Conservation (phyloP, 129 eudicot species). For the Pulicaria dysenterica region DNA sequence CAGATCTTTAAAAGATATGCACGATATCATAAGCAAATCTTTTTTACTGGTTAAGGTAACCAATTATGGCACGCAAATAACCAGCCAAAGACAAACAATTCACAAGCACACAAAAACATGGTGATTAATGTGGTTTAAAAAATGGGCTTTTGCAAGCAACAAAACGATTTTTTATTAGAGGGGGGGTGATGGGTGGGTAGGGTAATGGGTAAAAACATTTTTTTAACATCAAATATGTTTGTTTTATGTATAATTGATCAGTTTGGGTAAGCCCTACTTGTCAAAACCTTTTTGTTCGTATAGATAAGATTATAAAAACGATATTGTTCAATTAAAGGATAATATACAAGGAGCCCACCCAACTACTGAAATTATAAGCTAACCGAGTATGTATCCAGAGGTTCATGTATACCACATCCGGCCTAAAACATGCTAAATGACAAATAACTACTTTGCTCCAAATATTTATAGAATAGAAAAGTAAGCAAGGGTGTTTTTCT, state of each 20-base stretch:
- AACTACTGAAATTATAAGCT: no score
- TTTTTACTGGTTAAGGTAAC: conserved; percentile 54
- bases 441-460: no score
- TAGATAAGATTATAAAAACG: neutral
- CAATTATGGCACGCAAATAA: neutral
- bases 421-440: no score
- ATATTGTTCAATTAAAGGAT: neutral
- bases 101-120: neutral
- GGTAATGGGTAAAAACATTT: neutral
- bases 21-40: conserved; percentile 90
- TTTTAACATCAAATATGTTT: neutral
- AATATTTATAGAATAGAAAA: no score
- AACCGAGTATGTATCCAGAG: no score
- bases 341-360: no score
- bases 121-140: neutral
- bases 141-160: neutral
- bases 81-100: neutral
- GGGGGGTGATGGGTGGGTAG: neutral
- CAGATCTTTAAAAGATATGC: conserved; percentile 62
- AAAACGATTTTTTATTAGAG: neutral
- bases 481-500: no score
- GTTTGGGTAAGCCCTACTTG: no score
- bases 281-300: no score
- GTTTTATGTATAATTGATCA: no score
- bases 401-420: no score